Base-by-base conservation (phyloP, 495 filamentous ascomycete genomes). In the Daldinia grandis region DNA sequence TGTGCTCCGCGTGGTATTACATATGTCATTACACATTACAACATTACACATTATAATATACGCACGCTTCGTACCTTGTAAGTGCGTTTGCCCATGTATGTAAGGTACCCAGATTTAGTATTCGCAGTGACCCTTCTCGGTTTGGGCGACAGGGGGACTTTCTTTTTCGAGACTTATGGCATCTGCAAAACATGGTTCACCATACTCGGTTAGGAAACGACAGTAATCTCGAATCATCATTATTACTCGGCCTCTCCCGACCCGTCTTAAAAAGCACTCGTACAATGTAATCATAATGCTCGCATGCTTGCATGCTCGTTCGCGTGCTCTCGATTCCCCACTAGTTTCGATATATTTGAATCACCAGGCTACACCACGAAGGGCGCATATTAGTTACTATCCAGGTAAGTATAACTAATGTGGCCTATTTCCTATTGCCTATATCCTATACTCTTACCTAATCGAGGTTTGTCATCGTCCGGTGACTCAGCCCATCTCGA, bases 101-200 rank as follows among this genome's bases (percentile, higher is more conserved):
- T 59, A 64, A 60, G 62, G 56, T 21, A 53, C 47, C 58, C 58
- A 51, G 44, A 71, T 54, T 71, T 71, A 71, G 68, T 55, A 37
- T 28, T 47, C 51, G 17, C 35, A 63, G 58, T 49, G 64, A 64
- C 44, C 69, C 69, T 24, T 63, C 64, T 72, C 35, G 17, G 42
- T 27, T 35, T 58, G 30, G 21, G 9, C 33, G 24, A 25, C 63
- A 59, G 58, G 64, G 64, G 64, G 44, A 27, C 60, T 50, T 68
- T 51, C 58, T 63, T 56, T 50, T 64, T 64, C 24, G 40, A 56
- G 63, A 64, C 7, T 37, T 37, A 17, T 59, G 9, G 24, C 24
- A 60, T 62, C 58, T 58, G 14, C 54, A 63, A 28, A 65, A 54
- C 44, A 19, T 55, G 54, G 59, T 27, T 49, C 53, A 65, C 56